Evolutionary conservation across 768 basidiomycete genomes (phyloP).

Genomic region (Panaeolus cyanescens): DNA sequence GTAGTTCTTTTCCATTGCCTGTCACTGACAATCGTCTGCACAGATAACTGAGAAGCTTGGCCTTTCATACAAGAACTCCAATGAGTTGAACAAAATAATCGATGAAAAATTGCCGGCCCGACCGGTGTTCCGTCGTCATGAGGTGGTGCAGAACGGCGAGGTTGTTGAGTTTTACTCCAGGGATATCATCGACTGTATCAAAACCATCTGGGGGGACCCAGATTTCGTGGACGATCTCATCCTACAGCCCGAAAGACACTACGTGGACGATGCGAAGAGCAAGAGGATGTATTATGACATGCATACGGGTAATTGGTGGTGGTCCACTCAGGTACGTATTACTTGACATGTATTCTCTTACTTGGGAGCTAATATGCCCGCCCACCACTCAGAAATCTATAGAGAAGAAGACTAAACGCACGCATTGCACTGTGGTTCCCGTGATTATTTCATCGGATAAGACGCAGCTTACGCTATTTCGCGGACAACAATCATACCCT

Average conservation of each 20-base stretch:
- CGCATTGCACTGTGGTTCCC: conserved; percentile 36
- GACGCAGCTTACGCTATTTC: conserved; percentile 40
- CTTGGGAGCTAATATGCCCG: background rate
- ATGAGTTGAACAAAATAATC: conserved; percentile 29
- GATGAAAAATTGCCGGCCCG: conserved; percentile 23
- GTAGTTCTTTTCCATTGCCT: background rate
- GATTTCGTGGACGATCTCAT: conserved; percentile 30
- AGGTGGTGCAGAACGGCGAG: conserved; percentile 29
- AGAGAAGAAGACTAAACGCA: conserved; percentile 13
- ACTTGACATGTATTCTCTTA: background rate
- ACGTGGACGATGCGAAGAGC: conserved; percentile 24
- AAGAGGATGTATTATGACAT: conserved; percentile 40
- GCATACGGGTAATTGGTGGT: conserved; percentile 56
- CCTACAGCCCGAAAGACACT: conserved; percentile 39
- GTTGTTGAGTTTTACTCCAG: conserved; percentile 30
- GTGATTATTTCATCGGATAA: conserved; percentile 50
- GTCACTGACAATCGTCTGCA: too few species aligned
- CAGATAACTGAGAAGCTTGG: conserved; percentile 27
- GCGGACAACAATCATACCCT: conserved; percentile 45
- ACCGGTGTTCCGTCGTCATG: conserved; percentile 24
- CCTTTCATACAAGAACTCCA: conserved; percentile 24
- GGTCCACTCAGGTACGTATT: conserved; percentile 43
- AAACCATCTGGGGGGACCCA: conserved; percentile 33
- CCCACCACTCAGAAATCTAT: conserved; percentile 18
- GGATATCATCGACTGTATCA: conserved; percentile 37